Evolutionary conservation across 805 yeast genomes (phyloP), one percentile per base, ranked within the genome.

Genomic region (Zygotorulaspora sp.): DNA sequence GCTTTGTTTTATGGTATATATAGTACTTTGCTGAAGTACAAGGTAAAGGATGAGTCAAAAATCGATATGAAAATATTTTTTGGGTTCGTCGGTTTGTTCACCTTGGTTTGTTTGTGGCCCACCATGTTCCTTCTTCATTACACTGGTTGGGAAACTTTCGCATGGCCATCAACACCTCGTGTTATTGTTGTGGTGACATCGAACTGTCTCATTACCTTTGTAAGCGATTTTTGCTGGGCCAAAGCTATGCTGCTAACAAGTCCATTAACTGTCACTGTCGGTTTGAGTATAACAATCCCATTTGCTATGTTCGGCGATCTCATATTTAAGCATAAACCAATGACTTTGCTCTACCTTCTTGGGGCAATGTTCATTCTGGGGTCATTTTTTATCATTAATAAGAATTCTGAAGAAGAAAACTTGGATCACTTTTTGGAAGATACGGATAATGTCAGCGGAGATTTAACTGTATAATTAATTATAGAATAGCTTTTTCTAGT

Each of bases 181-280:
- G 76, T 82, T 3, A 65, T 78, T 53, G 40, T 62, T 1, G 66
- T 88, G 2, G 64, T 90, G 5, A 35, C 72, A 0, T 44, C 77
- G 32, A 92, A 92, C 59, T 83, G 89, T 41, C 53, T 76, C 23
- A 78, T 87, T 28, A 87, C 96, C 1, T 81, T 92, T 49, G 62
- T 89, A 11, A 82, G 95, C 26, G 98, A 92, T 58, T 88, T 82
- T 51, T 79, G 94, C 53, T 92, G 98, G 98, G 96, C 95, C 22
- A 78, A 86, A 46, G 95, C 97, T 0, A 92, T 89, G 77, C 71
- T 92, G 21, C 66, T 92, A 54, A 92, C 98, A 1, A 82, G 92
- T 30, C 98, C 98, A 2, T 68, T 92, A 48, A 89, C 96, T 0
- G 97, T 90, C 2, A 92, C 98, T 0, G 95, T 92, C 8, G 98